Evolutionary conservation across 352 stramenopile species (phyloP), one percentile per base, ranked within the genome.

Genomic region (Peronospora belbahrii): DNA sequence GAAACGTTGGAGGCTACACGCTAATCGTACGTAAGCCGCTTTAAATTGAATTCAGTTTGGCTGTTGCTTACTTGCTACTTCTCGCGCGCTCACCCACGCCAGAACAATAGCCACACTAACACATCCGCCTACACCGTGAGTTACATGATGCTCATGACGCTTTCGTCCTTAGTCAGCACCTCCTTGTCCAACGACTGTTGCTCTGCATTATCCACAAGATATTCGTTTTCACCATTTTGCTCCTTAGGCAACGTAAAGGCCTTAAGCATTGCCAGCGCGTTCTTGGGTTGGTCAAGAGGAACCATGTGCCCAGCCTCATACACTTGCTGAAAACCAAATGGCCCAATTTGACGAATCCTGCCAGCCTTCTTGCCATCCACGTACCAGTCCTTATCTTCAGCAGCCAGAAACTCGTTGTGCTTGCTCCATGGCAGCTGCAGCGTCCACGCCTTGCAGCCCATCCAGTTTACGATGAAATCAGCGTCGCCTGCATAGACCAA

Each of bases 381-480:
- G 18, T 65, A 24, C 72, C 72, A 89, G 25, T 77, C 68, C 20
- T 75, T 65, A 50, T 89, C 78, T 20, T 64, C 50, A 2, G 67
- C 70, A 18, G 48, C 52, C 9, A 62, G 31, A 32, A 86, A 88
- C 45, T 74, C 48, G n/a, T 57, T 48, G 43, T 75, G 63, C 45
- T 85, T 67, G 52, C 59, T 81, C 96, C 96, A 99, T 10, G 95
- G 77, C 39, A 99, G 65, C 34, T 73, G 77, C 3, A 94, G 48
- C n/a, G 91, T 98, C 95, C 95, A 98, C 1, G 93, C 94, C 62
- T 96, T 82, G 66, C 97, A 97, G 41, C 96, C 95, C 49, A 98
- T 72, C 78, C 96, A 98, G 62, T 99, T 98, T 39, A 94, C 96
- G 49, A 98, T 97, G 50, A 97, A 98, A 58, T 98, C 96, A 9